Percentiles rank a stretch among this genome's conserved stretches.
Evolutionary conservation across 2,329 filamentous ascomycete genomes (phyloP).

Genomic region (Bertia moriformis): DNA sequence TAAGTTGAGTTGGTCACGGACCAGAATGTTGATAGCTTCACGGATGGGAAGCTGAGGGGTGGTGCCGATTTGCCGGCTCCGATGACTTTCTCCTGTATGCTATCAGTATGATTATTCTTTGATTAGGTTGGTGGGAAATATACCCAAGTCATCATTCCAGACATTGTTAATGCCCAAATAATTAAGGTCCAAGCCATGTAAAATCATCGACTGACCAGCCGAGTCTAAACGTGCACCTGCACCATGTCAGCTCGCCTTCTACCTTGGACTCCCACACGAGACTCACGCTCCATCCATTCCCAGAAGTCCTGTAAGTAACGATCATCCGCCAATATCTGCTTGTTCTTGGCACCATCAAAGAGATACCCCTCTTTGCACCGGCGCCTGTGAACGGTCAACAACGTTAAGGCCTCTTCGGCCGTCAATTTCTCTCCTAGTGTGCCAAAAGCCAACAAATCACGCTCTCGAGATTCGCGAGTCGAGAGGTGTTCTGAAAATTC

Average conservation of each 20-base stretch:
- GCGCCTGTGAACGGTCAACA: slow-evolving; percentile 25
- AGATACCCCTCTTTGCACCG: slow-evolving; percentile 39
- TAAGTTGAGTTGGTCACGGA: slow-evolving; percentile 25
- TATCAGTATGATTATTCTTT: neutral
- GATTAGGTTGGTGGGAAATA: slow-evolving; percentile 21
- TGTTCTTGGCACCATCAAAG: slow-evolving; percentile 37
- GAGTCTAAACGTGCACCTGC: slow-evolving; percentile 21
- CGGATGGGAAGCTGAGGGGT: neutral
- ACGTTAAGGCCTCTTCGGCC: slow-evolving; percentile 20
- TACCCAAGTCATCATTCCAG: slow-evolving; percentile 40
- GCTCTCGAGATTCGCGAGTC: slow-evolving; percentile 20
- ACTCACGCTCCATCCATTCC: slow-evolving; percentile 36
- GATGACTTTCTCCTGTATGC: neutral
- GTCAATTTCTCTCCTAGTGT: slow-evolving; percentile 12
- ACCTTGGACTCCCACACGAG: neutral
- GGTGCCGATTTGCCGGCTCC: neutral
- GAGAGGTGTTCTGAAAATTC: slow-evolving; percentile 9
- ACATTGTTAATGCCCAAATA: slow-evolving; percentile 43
- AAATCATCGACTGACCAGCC: slow-evolving; percentile 33
- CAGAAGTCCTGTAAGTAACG: slow-evolving; percentile 40
- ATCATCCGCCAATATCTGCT: slow-evolving; percentile 36
- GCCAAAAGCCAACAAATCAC: slow-evolving; percentile 14
- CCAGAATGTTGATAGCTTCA: neutral
- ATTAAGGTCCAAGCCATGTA: slow-evolving; percentile 39
- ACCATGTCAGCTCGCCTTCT: slow-evolving; percentile 5